Evolutionary conservation across 2,329 filamentous ascomycete genomes (phyloP), one percentile per base, ranked within the genome.

Genomic region (Huntiella savannae): DNA sequence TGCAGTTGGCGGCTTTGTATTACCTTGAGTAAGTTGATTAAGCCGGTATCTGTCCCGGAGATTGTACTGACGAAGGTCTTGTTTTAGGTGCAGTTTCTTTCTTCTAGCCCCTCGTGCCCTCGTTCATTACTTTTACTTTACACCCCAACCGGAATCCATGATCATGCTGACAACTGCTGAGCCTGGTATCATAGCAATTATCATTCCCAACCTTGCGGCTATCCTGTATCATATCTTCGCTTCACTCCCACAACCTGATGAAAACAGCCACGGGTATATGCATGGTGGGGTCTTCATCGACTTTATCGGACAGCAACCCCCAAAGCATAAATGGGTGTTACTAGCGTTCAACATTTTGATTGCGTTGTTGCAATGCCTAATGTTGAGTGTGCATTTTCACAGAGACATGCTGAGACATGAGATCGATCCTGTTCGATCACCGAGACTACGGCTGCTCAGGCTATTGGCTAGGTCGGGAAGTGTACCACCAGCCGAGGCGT

Each of bases 281-380:
- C 77, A 81, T 51, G 77, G 77, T 17, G 77, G 77, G 33, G 63
- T 80, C 43, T 65, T 81, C 17, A 69, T 80, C 53, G 77, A 82
- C 55, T 77, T 82, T 53, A 66, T 82, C 53, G 77, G 77, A 11
- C 77, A 82, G 57, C 70, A 69, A 52, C 72, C 75, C 3, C 72
- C 77, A 1, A 66, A 68, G 1, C 76, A 72, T 17, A 67, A 67
- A 51, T 54, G 72, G 12, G 67, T 70, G 43, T 66, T 79, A 40
- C 52, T 79, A 4, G 54, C 71, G 2, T 58, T 74, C 38, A 77
- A 82, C 56, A 17, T 71, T 5, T 54, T 73, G 28, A 65, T 81
- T 5, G 54, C 79, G 35, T 60, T 58, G 1, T 54, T 79, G 11
- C 77, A 82, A 57, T 73, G 72, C 51, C 57, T 79, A 38, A 78